Evolutionary conservation across 108 stramenopile species (phyloP).

Genomic region (Fragilaria crotonensis): DNA sequence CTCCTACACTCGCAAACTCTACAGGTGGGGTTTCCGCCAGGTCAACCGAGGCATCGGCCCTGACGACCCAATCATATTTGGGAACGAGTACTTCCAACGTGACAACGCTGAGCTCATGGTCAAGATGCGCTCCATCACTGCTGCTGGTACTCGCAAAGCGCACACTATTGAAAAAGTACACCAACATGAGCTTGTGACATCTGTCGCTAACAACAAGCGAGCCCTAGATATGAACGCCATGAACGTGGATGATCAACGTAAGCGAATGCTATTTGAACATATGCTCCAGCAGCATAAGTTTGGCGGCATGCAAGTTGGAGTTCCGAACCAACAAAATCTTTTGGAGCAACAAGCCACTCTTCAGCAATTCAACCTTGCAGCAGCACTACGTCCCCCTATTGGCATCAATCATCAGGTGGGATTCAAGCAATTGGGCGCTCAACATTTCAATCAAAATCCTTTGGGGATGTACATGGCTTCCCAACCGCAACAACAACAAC

Average conservation of each 20-base stretch:
- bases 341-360: too few species aligned
- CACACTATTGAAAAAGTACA: too few species aligned
- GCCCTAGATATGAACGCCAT: slow-evolving; percentile 11
- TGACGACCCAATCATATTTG: slow-evolving; percentile 62
- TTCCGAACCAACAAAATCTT: too few species aligned
- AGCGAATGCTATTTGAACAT: slow-evolving; percentile 16
- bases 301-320: slow-evolving; percentile 4
- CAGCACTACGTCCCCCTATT: too few species aligned
- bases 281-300: slow-evolving; percentile 20
- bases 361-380: too few species aligned
- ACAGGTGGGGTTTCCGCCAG: slow-evolving; percentile 73
- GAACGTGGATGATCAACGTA: slow-evolving; percentile 5
- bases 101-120: slow-evolving; percentile 51
- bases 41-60: slow-evolving; percentile 60
- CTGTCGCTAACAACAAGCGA: slow-evolving; percentile 18
- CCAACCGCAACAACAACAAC: too few species aligned
- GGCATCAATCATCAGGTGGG: too few species aligned
- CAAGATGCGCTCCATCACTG: slow-evolving; percentile 50
- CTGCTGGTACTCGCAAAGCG: slow-evolving; percentile 38
- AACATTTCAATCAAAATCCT: too few species aligned
- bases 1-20: slow-evolving; percentile 77
- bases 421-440: too few species aligned
- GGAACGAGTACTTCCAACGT: slow-evolving; percentile 54
- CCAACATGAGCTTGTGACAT: too few species aligned
- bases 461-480: too few species aligned